phyloP scores from a whole-genome alignment of 75 land plant species.

The Pseudotsuga menziesii region DNA sequence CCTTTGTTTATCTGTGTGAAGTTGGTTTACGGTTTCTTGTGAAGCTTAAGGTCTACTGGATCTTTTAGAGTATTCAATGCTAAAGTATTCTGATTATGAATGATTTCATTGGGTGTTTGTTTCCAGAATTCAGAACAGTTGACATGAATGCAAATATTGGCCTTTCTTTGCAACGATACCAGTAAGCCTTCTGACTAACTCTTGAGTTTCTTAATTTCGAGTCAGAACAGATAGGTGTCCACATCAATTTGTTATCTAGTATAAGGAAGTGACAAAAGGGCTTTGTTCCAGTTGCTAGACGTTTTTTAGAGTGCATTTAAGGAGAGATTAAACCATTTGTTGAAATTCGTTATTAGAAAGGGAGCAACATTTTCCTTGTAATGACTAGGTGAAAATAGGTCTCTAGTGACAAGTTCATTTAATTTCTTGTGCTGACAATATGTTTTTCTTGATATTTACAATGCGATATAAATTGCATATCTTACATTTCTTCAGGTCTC shows the following conservation, averaged over 20 bases:
- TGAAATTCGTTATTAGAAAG: too few species aligned
- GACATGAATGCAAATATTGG: conserved; percentile 13
- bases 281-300: neutral
- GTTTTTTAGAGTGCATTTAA: neutral
- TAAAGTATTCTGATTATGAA: conserved; percentile 8
- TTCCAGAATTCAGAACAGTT: conserved; percentile 17
- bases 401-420: too few species aligned
- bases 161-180: conserved; percentile 14
- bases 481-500: neutral
- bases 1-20: neutral
- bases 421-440: too few species aligned
- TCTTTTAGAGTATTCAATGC: conserved; percentile 12
- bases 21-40: too few species aligned
- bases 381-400: too few species aligned
- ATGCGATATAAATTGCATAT: neutral
- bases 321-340: too few species aligned
- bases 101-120: conserved; percentile 13
- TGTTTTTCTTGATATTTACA: too few species aligned
- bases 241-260: too few species aligned
- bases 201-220: conserved; percentile 7
- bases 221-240: neutral
- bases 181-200: conserved; percentile 5
- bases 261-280: too few species aligned
- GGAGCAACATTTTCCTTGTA: too few species aligned
- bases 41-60: too few species aligned